Base-by-base conservation (phyloP, 2,329 filamentous ascomycete genomes). In the Xylariaceae sp. region DNA sequence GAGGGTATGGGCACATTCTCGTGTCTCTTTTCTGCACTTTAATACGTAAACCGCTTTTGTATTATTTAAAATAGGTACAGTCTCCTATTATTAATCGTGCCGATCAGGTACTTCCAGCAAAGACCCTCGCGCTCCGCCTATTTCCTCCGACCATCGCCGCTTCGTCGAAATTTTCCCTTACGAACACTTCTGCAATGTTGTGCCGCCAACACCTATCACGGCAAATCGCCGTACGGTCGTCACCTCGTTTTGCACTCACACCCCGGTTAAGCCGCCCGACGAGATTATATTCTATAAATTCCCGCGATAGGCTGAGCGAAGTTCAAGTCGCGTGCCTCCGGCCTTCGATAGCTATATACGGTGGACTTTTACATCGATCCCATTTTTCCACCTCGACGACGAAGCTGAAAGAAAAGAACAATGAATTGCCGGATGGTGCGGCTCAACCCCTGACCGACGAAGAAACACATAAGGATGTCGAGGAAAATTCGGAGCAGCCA, bases 381-480 rank as follows among this genome's bases (percentile, higher is more conserved):
- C 63, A 56, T 24, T 77, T 78, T 67, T 78, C 76, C 17, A 77
- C 75, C 4, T 73, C 75, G 19, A 50, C 69, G 3, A 55, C 67
- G 9, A 66, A 69, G 45, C 65, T 66, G 52, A 77, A 78, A 75
- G 69, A 75, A 55, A 79, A 81, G 56, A 75, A 72, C 4, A 71
- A 72, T 36, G 76, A 78, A 17, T 83, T 84, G 62, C 82, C 85
- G 56, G 79, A 85, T 62, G 75, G 76, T 6, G 66, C 78, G 5
- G 73, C 78, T 19, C 79, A 82, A 61, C 77, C 81, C 0, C 73
- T 85, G 8, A 78, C 80, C 6, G 81, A 84, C 52, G 80, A 84
- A 60, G 81, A 83, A 63, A 73, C 76, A 51, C 79, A 82, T 66
- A 79, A 78, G 45, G 83, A 81, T 62, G 76, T 75, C 24, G 79